Evolutionary conservation across 495 filamentous ascomycete species (phyloP), one percentile per base, ranked within the genome.

Genomic region (Lasiosphaeria hispida): DNA sequence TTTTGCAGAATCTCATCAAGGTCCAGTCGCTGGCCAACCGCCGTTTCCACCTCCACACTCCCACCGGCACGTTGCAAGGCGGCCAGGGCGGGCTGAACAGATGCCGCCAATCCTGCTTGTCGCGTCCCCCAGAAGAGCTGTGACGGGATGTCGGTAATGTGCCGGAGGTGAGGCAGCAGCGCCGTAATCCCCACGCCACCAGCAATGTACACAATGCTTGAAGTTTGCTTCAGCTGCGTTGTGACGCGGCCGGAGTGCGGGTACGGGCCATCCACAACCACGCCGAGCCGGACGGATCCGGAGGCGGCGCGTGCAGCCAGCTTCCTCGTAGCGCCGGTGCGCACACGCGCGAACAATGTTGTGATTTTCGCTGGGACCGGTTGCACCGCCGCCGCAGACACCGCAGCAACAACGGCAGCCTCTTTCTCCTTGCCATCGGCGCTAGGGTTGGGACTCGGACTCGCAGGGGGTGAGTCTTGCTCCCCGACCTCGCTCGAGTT

Each of bases 151-250:
- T n/a, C n/a, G n/a, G 30, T 13, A 13, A 53, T 52, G 30, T 7
- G 48, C 11, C 61, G 61, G 41, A 64, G 49, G 38, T 57, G 61
- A 6, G 64, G 57, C 8, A 69, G 47, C 23, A 65, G 30, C 17
- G 60, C 57, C 1, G 66, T 63, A 43, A 69, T 60, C 7, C 63
- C 66, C 1, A 67, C 68, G 14, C 63, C 61, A 15, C 66, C 63
- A 23, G 61, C 63, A 13, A 71, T 67, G 48, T 59, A 69, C 11
- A 69, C 14, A 4, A 69, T 11, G 15, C 43, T 54, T 10, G 60
- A 51, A 40, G 63, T 62, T 10, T 47, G 51, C 33, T 17, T 39
- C 4, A 65, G 62, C 13, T 51, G 18, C 0, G 50, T 39, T 0
- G 42, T 48, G 9, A 63, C 51, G 33, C 53, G 54, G 7, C 61